Conservation (phyloP, 2,329 filamentous ascomycete genomes). For the Scedosporium minutisporum region DNA sequence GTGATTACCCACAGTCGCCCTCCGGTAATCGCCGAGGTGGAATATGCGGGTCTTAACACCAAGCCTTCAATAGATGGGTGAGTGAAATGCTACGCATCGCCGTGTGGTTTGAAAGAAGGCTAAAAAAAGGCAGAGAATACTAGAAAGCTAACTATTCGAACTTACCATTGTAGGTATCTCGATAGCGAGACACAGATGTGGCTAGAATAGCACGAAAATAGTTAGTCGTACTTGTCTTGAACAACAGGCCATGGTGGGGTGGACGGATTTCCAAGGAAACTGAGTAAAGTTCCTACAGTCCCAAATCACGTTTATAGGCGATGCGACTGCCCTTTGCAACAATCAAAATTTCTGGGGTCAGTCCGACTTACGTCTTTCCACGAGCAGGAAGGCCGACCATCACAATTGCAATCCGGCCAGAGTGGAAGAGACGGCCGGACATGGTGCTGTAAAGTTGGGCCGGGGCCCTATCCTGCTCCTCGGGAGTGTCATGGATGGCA, state of each 20-base stretch:
- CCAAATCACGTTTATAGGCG: no score
- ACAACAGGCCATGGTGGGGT: no score
- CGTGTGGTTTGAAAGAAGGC: not conserved
- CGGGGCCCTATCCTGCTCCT: conserved; percentile 74
- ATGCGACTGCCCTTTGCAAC: not conserved
- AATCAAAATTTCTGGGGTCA: not conserved
- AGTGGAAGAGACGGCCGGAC: conserved; percentile 93
- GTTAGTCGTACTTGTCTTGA: not conserved
- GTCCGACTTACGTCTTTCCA: conserved; percentile 70
- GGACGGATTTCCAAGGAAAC: no score
- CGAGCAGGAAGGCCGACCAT: conserved; percentile 92
- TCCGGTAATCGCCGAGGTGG: conserved; percentile 90
- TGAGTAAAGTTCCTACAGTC: no score
- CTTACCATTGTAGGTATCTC: conserved; percentile 80
- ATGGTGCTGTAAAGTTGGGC: conserved; percentile 98
- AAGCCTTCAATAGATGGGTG: conserved; percentile 44
- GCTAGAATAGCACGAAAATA: conserved; percentile 26
- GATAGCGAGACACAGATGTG: conserved; percentile 95
- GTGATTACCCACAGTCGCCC: conserved; percentile 76
- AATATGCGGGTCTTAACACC: conserved; percentile 98
- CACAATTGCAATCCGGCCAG: conserved; percentile 91
- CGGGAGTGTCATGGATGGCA: conserved; percentile 86
- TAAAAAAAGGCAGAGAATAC: not conserved
- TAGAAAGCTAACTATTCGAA: not conserved
- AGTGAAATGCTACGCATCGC: not conserved